Base-by-base conservation (phyloP, 768 basidiomycete species). In the Amylocystis lapponica region DNA sequence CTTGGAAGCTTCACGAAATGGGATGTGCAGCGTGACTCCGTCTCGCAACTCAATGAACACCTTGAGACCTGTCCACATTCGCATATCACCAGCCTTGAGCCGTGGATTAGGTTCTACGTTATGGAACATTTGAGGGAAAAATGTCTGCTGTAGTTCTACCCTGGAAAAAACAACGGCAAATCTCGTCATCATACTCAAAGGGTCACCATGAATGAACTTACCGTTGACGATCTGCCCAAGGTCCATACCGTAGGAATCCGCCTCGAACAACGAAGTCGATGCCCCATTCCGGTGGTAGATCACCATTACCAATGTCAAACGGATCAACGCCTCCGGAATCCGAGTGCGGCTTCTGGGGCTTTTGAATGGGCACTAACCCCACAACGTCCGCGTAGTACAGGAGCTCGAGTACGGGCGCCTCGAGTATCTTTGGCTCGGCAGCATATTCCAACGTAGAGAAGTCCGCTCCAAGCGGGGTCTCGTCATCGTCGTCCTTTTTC, bases 141-240 rank as follows among this genome's bases (percentile, higher is more conserved):
- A 94, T 0, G 75, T 67, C 29, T 70, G 74, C 59, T 96, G 94
- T 17, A 97, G 64, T 45, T 87, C 78, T 12, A 71, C 77, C 35
- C 91, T 87, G 54, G 19, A 26, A 19, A 41, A 12, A 31, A 4
- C 5, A 16, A 19, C 4, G 39, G 11, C 26, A 29, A 17, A 27
- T n/a, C 11, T 23, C n/a, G n/a, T n/a, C n/a, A 20, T 17, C 2
- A 12, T 37, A 20, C 20, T 21, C 9, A n/a, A 16, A 23, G 23
- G 14, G 20, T n/a, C 19, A 33, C 4, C 22, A 14, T 2, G 6
- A 12, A 6, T 22, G 4, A 9, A 38, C 65, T 53, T 56, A 83
- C 88, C 93, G 72, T 63, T 96, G 95, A 20, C 94, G 75, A 65
- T 98, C 95, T 19, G 93, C 86, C 95, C 95, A 98, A 3, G 95